These are phyloP conservation scores for Nakaseomyces delphensis DNA, from an alignment of 1,139 yeast species.

Conservation along the genomic window DNA sequence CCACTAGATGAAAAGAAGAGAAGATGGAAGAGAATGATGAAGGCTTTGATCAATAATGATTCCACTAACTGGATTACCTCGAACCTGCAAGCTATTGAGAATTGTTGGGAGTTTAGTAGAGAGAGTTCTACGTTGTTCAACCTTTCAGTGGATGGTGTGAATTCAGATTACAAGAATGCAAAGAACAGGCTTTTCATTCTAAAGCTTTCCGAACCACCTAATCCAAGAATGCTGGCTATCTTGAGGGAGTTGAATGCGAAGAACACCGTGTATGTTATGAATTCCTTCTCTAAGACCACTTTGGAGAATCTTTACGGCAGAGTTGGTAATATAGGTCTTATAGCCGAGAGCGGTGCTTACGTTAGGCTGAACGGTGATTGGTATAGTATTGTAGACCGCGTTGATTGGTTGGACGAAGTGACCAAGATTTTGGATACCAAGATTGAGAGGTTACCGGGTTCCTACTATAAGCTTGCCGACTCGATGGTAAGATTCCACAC, in stretches of 20 bases:
- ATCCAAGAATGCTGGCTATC: conserved; percentile 42
- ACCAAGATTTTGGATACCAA: conserved; percentile 54
- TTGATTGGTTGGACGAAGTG: conserved; percentile 51
- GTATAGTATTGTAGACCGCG: conserved; percentile 54
- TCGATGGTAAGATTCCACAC: conserved; percentile 69
- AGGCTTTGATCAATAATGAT: conserved; percentile 55
- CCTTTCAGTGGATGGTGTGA: conserved; percentile 37
- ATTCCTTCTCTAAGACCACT: conserved; percentile 53
- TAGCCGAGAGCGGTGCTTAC: conserved; percentile 83
- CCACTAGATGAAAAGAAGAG: conserved; percentile 43
- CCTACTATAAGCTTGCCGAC: conserved; percentile 63
- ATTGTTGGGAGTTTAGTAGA: conserved; percentile 55
- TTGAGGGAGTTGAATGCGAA: conserved; percentile 43
- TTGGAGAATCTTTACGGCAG: conserved; percentile 63
- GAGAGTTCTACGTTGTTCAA: conserved; percentile 35
- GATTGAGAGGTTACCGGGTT: conserved; percentile 73
- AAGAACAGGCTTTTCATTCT: conserved; percentile 45
- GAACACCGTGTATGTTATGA: conserved; percentile 64
- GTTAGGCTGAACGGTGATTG: conserved; percentile 49
- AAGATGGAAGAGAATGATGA: conserved; percentile 56
- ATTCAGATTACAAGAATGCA: conserved; percentile 29
- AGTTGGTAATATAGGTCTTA: conserved; percentile 62
- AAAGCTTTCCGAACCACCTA: conserved; percentile 43
- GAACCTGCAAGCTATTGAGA: conserved; percentile 45
- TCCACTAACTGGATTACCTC: conserved; percentile 65